phyloP scores from a whole-genome alignment of 441 rosid species.

The Syzygium syzygioides region DNA sequence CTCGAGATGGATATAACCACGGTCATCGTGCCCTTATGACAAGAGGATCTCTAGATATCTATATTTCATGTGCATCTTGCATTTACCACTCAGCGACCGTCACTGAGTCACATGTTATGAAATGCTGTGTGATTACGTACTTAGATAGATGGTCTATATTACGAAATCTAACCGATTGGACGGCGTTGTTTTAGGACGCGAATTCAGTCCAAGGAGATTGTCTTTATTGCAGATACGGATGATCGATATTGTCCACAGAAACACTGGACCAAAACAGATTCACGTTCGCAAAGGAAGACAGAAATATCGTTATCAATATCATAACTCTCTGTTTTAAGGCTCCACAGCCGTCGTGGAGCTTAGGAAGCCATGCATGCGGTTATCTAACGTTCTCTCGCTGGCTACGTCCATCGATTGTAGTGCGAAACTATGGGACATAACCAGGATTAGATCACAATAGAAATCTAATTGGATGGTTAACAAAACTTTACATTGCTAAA shows the following conservation, averaged over 20 bases:
- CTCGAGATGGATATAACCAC: not conserved
- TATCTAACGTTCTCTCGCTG: not conserved
- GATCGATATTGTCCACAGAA: not conserved
- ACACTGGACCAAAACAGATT: not conserved
- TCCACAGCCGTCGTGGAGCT: not conserved
- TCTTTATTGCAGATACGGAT: too few species aligned
- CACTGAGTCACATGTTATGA: not conserved
- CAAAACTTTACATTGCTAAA: not conserved
- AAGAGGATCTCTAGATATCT: not conserved
- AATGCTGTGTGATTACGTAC: not conserved
- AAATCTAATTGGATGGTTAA: not conserved
- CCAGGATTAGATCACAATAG: not conserved
- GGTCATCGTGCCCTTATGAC: not conserved
- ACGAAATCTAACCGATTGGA: too few species aligned
- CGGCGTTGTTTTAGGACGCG: too few species aligned
- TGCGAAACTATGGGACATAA: not conserved
- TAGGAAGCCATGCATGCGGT: not conserved
- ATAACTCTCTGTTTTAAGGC: not conserved
- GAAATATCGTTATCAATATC: not conserved
- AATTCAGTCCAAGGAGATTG: too few species aligned
- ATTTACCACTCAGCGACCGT: not conserved
- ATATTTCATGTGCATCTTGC: not conserved
- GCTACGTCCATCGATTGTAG: not conserved
- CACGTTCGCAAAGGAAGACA: not conserved
- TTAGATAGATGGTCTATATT: not conserved